These are phyloP conservation scores for Oxyria digyna DNA, from an alignment of 148 eudicot genomes.

Conservation along the genomic window DNA sequence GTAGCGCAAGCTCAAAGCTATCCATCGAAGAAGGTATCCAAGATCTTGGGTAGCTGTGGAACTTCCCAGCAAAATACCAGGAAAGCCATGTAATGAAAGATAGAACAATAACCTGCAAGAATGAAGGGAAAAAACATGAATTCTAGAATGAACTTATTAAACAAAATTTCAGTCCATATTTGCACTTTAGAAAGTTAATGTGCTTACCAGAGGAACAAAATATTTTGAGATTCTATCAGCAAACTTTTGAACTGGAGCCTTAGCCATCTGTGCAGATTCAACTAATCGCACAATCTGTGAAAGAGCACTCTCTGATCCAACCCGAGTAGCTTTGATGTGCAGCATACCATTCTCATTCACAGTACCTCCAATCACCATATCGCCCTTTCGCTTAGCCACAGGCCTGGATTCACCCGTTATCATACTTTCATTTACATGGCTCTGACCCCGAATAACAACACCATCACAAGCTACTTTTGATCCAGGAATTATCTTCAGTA, in stretches of 20 bases:
- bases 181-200: neutral
- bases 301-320: conserved; percentile 95
- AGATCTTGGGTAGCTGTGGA: conserved; percentile 51
- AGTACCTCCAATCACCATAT: conserved; percentile 88
- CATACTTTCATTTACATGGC: conserved; percentile 94
- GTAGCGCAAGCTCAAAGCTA: conserved; percentile 84
- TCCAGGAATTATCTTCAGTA: conserved; percentile 79
- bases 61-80: conserved; percentile 77
- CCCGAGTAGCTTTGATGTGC: conserved; percentile 66
- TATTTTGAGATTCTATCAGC: conserved; percentile 84
- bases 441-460: conserved; percentile 75
- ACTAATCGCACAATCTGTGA: conserved; percentile 87
- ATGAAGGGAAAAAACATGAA: neutral
- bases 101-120: conserved; percentile 57
- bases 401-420: conserved; percentile 91
- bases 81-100: conserved; percentile 71
- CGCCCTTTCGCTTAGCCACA: conserved; percentile 73
- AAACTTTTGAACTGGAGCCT: conserved; percentile 94
- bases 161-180: neutral
- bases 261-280: conserved; percentile 98
- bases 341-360: conserved; percentile 83
- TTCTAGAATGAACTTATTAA: neutral
- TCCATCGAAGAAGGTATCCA: conserved; percentile 98
- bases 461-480: conserved; percentile 94
- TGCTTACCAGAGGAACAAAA: conserved; percentile 87